These are phyloP conservation scores for Penicillium diatomitis DNA, from an alignment of 495 filamentous ascomycete genomes.

Conservation along the genomic window DNA sequence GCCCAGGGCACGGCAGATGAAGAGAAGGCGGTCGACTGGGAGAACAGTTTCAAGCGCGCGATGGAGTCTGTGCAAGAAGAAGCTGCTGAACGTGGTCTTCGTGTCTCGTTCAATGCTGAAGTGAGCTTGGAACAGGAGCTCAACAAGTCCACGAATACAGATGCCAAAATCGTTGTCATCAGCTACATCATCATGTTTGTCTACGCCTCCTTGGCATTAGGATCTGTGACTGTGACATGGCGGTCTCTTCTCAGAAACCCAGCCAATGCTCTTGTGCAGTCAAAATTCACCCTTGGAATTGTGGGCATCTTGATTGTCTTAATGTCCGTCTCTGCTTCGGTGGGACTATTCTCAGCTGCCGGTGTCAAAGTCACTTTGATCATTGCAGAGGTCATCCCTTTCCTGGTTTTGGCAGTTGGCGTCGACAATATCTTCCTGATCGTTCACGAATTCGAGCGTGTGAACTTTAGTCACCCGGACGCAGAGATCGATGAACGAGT, in stretches of 20 bases:
- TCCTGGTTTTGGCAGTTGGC: conserved; percentile 89
- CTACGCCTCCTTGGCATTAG: conserved; percentile 86
- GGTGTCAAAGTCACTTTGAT: conserved; percentile 92
- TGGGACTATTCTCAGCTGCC: conserved; percentile 82
- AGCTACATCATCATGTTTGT: conserved; percentile 99
- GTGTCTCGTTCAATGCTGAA: conserved; percentile 90
- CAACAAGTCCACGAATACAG: conserved; percentile 95
- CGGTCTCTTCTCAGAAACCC: conserved; percentile 70
- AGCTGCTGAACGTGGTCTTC: conserved; percentile 64
- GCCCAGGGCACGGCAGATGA: conserved; percentile 60
- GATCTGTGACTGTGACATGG: conserved; percentile 72
- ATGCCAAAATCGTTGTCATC: conserved; percentile 92
- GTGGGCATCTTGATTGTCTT: conserved; percentile 89
- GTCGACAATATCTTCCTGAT: conserved; percentile 99
- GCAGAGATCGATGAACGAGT: conserved; percentile 76
- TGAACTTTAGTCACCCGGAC: conserved; percentile 83
- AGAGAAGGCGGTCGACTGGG: conserved; percentile 77
- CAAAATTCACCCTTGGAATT: conserved; percentile 88
- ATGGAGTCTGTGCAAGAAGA: conserved; percentile 69
- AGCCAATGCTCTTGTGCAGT: conserved; percentile 76
- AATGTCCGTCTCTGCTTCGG: conserved; percentile 93
- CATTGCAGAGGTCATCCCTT: conserved; percentile 97
- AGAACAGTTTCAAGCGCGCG: conserved; percentile 61
- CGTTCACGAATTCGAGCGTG: conserved; percentile 93
- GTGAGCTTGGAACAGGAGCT: conserved; percentile 84